Percentiles rank a stretch among this genome's conserved stretches.
Evolutionary conservation across 2,329 filamentous ascomycete species (phyloP).

Genomic region (Tolypocladium sp.): DNA sequence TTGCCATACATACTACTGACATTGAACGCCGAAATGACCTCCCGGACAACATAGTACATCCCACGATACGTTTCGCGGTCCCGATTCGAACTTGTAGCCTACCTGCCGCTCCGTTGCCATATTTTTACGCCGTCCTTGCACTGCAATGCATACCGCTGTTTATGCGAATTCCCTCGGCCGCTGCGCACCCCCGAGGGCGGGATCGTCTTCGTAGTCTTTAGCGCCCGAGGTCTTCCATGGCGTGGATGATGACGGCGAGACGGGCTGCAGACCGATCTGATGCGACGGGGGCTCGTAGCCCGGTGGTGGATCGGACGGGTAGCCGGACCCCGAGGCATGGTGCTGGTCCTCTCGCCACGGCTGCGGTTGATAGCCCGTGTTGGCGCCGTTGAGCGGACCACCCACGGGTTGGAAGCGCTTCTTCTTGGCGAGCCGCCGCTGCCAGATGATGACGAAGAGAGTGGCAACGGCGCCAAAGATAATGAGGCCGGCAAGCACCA

Average conservation of each 20-base stretch:
- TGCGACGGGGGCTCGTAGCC: conserved; percentile 23
- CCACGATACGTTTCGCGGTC: not conserved
- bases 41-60: not conserved
- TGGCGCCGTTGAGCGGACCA: conserved; percentile 4
- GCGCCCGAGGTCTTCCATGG: conserved; percentile 14
- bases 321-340: conserved; percentile 9
- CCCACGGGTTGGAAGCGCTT: conserved; percentile 5
- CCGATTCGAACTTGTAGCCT: not conserved
- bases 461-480: conserved; percentile 33
- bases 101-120: not conserved
- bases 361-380: conserved; percentile 16
- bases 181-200: conserved; percentile 19
- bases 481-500: conserved; percentile 37
- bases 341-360: conserved; percentile 16
- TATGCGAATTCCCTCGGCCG: conserved; percentile 23
- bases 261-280: conserved; percentile 17
- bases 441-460: conserved; percentile 24
- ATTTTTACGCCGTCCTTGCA: not conserved
- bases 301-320: conserved; percentile 20
- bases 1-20: not conserved
- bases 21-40: not conserved
- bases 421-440: conserved; percentile 15
- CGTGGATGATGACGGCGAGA: conserved; percentile 16
- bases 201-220: conserved; percentile 20
- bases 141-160: not conserved